phyloP scores from a whole-genome alignment of 2,329 filamentous ascomycete genomes.

The Sarocladium strictum region DNA sequence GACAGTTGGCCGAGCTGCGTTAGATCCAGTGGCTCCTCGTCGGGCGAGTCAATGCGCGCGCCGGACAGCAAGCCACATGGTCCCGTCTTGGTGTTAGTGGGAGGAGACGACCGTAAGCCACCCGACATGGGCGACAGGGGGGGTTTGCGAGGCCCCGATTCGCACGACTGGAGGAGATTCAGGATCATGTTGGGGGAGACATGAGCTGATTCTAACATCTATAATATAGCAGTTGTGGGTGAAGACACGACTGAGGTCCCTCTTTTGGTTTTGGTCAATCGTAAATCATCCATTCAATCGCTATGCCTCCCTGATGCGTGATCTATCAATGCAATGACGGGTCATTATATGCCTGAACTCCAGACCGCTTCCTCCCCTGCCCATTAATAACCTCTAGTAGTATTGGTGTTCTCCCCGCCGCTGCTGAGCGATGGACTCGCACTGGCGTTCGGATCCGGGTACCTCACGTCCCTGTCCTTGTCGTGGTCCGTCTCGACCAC shows the following conservation, averaged over 20 bases:
- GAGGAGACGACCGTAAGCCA: background rate
- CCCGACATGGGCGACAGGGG: background rate
- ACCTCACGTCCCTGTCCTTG: conserved; percentile 19
- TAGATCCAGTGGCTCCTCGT: background rate
- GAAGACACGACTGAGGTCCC: too few relatives aligned
- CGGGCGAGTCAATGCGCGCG: background rate
- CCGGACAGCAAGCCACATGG: background rate
- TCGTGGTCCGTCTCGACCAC: conserved; percentile 31
- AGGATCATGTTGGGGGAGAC: too few relatives aligned
- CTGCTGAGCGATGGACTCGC: conserved; percentile 19
- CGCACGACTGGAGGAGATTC: too few relatives aligned
- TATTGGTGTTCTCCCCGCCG: conserved; percentile 1
- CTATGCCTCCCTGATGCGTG: background rate
- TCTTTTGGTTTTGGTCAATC: background rate
- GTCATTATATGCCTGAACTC: background rate
- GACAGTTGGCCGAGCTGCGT: background rate
- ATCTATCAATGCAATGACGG: background rate
- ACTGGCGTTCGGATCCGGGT: conserved; percentile 18
- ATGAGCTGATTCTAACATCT: too few relatives aligned
- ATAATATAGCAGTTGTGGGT: too few relatives aligned
- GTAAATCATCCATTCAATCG: background rate
- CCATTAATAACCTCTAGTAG: background rate
- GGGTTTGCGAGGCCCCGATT: too few relatives aligned
- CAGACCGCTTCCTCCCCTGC: background rate
- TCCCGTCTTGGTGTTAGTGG: background rate